Conservation (phyloP, 2,329 filamentous ascomycete genomes). For the Nothopassalora personata region DNA sequence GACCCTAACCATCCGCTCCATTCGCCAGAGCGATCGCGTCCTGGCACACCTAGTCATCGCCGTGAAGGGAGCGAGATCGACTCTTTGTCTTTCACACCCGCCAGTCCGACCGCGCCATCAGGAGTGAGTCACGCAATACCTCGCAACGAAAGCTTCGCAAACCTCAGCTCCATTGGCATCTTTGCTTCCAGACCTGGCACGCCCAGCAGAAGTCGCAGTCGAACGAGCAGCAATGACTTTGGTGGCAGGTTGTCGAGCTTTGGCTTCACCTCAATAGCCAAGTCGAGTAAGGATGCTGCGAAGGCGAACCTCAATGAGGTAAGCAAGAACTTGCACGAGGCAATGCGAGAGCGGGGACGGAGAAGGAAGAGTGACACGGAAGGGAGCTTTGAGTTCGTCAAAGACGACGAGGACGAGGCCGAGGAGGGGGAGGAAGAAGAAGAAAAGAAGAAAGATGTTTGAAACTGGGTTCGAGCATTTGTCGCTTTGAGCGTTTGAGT, state of each 20-base stretch:
- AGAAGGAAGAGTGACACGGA: slow-evolving; percentile 41
- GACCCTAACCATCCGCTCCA: slow-evolving; percentile 40
- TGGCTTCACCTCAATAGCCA: slow-evolving; percentile 44
- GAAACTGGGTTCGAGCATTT: background rate
- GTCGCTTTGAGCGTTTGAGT: slow-evolving; percentile 3
- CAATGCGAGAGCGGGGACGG: slow-evolving; percentile 73
- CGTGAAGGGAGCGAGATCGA: slow-evolving; percentile 25
- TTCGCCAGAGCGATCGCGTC: slow-evolving; percentile 25
- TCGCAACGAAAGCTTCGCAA: slow-evolving; percentile 88
- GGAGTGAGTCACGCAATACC: slow-evolving; percentile 44
- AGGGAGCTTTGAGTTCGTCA: slow-evolving; percentile 21
- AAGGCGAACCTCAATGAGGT: slow-evolving; percentile 75
- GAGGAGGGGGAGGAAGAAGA: slow-evolving; percentile 18
- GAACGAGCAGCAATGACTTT: slow-evolving; percentile 58
- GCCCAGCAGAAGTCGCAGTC: slow-evolving; percentile 64
- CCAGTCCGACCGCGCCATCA: slow-evolving; percentile 18
- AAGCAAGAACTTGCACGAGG: slow-evolving; percentile 73
- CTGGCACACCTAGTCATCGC: slow-evolving; percentile 24
- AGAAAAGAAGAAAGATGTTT: slow-evolving; percentile 23
- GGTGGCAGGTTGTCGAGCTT: slow-evolving; percentile 13
- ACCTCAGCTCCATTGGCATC: slow-evolving; percentile 79
- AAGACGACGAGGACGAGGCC: slow-evolving; percentile 12
- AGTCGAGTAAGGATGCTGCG: slow-evolving; percentile 44
- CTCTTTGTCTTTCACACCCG: slow-evolving; percentile 23
- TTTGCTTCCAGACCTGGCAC: slow-evolving; percentile 87